Conservation (phyloP, 2,329 filamentous ascomycete genomes). For the Colletotrichum falcatum region DNA sequence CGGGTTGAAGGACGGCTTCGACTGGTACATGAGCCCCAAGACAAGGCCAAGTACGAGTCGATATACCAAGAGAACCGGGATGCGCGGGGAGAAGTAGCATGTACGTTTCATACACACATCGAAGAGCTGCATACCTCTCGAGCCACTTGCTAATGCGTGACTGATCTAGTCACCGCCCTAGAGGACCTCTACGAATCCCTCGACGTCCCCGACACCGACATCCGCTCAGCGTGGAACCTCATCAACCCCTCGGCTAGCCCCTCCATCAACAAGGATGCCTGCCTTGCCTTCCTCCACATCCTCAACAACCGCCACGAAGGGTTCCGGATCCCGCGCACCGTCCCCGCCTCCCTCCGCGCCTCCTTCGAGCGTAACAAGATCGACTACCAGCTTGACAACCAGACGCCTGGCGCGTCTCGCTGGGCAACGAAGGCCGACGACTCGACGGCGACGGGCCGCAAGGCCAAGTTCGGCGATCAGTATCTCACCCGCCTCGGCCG, state of each 20-base stretch:
- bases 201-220: slow-evolving; percentile 80
- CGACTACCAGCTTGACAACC: slow-evolving; percentile 91
- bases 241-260: slow-evolving; percentile 89
- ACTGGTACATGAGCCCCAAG: slow-evolving; percentile 97
- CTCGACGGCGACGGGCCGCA: slow-evolving; percentile 84
- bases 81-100: slow-evolving; percentile 84
- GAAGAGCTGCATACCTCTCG: not conserved
- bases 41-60: slow-evolving; percentile 95
- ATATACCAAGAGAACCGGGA: slow-evolving; percentile 96
- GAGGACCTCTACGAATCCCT: slow-evolving; percentile 87
- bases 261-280: slow-evolving; percentile 93
- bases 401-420: slow-evolving; percentile 72
- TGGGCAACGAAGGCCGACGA: slow-evolving; percentile 87
- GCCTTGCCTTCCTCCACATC: slow-evolving; percentile 94
- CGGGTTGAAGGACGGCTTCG: slow-evolving; percentile 94
- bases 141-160: slow-evolving; percentile 10
- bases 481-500: slow-evolving; percentile 93
- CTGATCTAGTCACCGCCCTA: slow-evolving; percentile 75
- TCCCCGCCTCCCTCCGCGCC: slow-evolving; percentile 89
- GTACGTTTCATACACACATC: slow-evolving; percentile 61
- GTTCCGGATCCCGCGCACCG: slow-evolving; percentile 89
- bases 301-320: slow-evolving; percentile 96
- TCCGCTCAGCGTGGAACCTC: slow-evolving; percentile 95
- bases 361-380: slow-evolving; percentile 97
- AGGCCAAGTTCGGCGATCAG: slow-evolving; percentile 97